Conservation (phyloP, 1,284 basidiomycete genomes). For the Apiotrichum domesticum region DNA sequence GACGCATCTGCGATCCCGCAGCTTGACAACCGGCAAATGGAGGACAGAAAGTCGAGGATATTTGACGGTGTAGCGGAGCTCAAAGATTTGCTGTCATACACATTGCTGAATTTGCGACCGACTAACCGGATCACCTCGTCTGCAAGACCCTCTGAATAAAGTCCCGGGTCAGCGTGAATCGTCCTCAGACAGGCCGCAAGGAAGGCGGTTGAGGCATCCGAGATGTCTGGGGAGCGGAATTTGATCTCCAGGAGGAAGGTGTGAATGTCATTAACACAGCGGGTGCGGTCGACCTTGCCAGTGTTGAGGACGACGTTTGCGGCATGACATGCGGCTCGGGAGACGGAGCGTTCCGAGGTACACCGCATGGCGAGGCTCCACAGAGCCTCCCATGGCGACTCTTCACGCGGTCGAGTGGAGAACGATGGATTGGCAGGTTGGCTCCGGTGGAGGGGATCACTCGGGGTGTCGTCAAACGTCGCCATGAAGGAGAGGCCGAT, state of each 20-base stretch:
- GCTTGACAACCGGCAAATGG: conserved; percentile 53
- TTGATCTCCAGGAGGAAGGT: conserved; percentile 69
- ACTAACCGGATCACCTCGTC: conserved; percentile 59
- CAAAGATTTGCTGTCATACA: conserved; percentile 16
- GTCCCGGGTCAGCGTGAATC: conserved; percentile 67
- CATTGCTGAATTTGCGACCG: no score
- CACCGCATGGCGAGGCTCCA: conserved; percentile 79
- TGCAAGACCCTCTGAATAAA: conserved; percentile 73
- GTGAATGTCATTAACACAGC: conserved; percentile 64
- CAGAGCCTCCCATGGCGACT: conserved; percentile 60
- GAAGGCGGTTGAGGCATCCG: conserved; percentile 79
- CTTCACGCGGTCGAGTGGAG: conserved; percentile 1
- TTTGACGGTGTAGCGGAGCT: conserved; percentile 54
- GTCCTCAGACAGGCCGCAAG: conserved; percentile 61
- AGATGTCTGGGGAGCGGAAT: conserved; percentile 62
- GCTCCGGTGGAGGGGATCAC: neutral
- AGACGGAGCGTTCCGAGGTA: conserved; percentile 58
- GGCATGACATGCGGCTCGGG: conserved; percentile 74
- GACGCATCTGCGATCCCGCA: conserved; percentile 10
- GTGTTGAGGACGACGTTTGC: conserved; percentile 53
- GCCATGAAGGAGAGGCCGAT: conserved; percentile 60
- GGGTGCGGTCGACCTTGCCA: conserved; percentile 54
- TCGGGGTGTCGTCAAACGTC: conserved; percentile 4
- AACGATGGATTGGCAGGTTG: conserved; percentile 20
- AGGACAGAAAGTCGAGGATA: conserved; percentile 58